Conservation (phyloP, 257 asterid species). For the Solanum pimpinellifolium region DNA sequence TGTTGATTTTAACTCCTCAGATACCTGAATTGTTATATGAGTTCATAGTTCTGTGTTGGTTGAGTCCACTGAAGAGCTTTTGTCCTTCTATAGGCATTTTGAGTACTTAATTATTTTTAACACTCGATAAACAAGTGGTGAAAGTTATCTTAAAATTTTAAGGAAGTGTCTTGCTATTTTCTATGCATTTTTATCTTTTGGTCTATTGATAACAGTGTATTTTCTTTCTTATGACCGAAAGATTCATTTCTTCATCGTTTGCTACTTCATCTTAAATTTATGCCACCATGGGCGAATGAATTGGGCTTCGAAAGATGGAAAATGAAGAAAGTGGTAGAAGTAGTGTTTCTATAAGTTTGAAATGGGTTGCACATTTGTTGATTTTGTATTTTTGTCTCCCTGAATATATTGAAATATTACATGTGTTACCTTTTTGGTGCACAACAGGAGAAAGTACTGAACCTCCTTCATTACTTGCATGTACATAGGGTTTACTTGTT, state of each 20-base stretch:
- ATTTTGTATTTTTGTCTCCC: background rate
- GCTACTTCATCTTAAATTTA: background rate
- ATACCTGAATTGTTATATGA: background rate
- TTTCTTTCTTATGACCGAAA: background rate
- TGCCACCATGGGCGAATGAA: background rate
- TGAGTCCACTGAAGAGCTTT: background rate
- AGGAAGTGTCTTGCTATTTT: background rate
- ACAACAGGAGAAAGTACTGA: background rate
- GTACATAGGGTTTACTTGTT: background rate
- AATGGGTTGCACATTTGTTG: background rate
- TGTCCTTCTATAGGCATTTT: background rate
- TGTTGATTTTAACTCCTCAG: background rate
- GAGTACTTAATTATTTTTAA: background rate
- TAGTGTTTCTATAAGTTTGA: background rate
- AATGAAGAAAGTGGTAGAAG: background rate
- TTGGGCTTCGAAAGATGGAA: background rate
- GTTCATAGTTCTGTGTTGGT: background rate
- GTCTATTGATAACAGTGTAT: background rate
- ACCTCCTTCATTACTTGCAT: background rate
- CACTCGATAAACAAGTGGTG: background rate
- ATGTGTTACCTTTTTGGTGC: background rate
- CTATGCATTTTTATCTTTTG: background rate
- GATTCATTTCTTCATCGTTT: background rate
- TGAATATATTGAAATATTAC: background rate
- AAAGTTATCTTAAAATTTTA: background rate